phyloP scores from a whole-genome alignment of 208 protist species.

The Acanthamoeba sp. region DNA sequence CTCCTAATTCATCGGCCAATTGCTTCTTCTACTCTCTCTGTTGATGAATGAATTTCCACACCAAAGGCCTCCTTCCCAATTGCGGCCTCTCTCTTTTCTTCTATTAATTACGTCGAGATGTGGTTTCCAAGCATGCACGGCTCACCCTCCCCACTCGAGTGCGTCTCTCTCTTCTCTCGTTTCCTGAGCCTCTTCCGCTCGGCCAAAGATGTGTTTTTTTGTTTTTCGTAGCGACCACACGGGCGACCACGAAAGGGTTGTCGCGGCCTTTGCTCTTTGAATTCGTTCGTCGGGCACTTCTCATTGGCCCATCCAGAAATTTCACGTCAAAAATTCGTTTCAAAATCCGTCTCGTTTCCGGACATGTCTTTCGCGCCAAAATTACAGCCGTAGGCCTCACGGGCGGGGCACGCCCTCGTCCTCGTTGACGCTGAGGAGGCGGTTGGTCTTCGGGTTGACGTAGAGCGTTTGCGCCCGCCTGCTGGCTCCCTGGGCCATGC shows the following conservation, averaged over 20 bases:
- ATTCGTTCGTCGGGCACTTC: not conserved
- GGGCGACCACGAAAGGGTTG: not conserved
- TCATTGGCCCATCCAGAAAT: not conserved
- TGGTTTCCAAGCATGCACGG: no score
- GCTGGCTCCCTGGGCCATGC: not conserved
- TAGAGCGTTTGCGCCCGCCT: not conserved
- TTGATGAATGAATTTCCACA: not conserved
- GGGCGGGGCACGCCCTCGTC: not conserved
- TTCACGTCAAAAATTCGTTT: not conserved
- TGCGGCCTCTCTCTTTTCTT: not conserved
- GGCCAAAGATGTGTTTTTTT: no score
- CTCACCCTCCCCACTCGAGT: no score
- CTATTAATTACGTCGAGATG: no score
- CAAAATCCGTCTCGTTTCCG: no score
- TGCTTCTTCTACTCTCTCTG: not conserved
- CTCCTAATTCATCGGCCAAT: not conserved
- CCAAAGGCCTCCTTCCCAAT: not conserved
- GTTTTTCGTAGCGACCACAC: no score
- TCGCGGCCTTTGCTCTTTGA: no score
- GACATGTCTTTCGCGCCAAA: not conserved
- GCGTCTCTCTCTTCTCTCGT: no score
- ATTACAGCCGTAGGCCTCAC: not conserved
- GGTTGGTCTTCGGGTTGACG: not conserved
- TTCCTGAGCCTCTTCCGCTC: no score
- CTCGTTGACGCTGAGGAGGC: conserved; percentile 35